phyloP scores from a whole-genome alignment of 208 protist species.

The Porcisia hertigi region DNA sequence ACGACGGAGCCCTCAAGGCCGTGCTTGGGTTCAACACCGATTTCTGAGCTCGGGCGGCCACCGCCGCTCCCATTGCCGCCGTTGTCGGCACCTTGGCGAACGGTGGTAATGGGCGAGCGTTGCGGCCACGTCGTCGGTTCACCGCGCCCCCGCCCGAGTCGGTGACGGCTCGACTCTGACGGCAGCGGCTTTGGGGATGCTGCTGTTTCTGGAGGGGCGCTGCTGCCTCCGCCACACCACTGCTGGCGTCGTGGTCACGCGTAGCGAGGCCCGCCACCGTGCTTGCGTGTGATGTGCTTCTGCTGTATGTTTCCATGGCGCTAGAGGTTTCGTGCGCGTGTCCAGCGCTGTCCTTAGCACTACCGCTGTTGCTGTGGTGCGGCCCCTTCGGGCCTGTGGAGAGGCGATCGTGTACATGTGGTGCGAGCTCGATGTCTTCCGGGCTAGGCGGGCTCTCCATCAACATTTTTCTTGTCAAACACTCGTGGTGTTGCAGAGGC shows the following conservation, averaged over 20 bases:
- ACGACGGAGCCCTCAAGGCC: background rate
- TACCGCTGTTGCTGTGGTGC: background rate
- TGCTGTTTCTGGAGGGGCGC: slow-evolving; percentile 1
- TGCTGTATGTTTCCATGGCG: background rate
- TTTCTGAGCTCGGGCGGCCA: slow-evolving; percentile 1
- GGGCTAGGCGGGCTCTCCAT: slow-evolving; percentile 24
- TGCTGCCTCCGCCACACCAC: background rate
- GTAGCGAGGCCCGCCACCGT: background rate
- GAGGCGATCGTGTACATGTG: background rate
- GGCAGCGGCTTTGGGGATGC: slow-evolving; percentile 4
- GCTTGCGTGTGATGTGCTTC: background rate
- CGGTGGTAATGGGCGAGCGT: slow-evolving; percentile 3
- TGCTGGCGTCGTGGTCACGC: background rate
- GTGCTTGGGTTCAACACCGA: background rate
- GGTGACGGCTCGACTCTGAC: slow-evolving; percentile 1
- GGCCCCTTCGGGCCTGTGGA: background rate
- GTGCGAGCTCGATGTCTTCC: slow-evolving; percentile 17
- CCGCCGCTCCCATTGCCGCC: slow-evolving; percentile 7
- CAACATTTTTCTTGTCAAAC: background rate
- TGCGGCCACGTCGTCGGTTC: background rate
- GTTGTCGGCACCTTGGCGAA: slow-evolving; percentile 11
- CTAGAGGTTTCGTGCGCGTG: background rate
- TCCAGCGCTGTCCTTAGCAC: background rate
- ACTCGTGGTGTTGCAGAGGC: background rate
- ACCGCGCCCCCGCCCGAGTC: background rate